phyloP scores from a whole-genome alignment of 176 grass and related monocot species.

The Eremochloa ophiuroides region DNA sequence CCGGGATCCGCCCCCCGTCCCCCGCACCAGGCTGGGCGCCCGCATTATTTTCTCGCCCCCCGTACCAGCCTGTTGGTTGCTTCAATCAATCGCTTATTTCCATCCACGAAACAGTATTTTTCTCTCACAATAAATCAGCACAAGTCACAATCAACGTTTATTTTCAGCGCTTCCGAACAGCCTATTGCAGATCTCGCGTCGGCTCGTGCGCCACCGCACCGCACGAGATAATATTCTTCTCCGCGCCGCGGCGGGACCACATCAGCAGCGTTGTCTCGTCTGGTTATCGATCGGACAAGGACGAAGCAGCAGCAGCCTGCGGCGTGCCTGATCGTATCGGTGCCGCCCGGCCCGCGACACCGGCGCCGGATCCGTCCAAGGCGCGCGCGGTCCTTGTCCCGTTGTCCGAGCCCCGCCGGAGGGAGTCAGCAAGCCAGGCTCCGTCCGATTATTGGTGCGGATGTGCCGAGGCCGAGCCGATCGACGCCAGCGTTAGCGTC shows the following conservation, averaged over 20 bases:
- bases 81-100: no score
- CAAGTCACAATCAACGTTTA: no score
- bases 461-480: no score
- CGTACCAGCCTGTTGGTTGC: no score
- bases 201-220: background rate
- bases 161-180: conserved; percentile 16
- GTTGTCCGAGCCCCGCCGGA: no score
- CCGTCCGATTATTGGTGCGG: no score
- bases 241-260: background rate
- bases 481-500: no score
- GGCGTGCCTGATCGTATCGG: background rate
- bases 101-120: no score
- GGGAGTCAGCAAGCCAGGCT: no score
- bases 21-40: conserved; percentile 32
- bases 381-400: no score
- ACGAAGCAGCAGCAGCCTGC: background rate
- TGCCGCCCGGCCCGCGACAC: background rate
- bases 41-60: conserved; percentile 18
- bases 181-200: background rate
- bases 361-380: background rate
- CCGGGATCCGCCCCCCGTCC: no score
- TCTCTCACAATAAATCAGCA: no score
- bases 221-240: conserved; percentile 14
- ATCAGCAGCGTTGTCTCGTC: background rate
- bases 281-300: background rate